Evolutionary conservation across 2,329 filamentous ascomycete genomes (phyloP), one percentile per base, ranked within the genome.

Genomic region (Talaromyces rugulosus): DNA sequence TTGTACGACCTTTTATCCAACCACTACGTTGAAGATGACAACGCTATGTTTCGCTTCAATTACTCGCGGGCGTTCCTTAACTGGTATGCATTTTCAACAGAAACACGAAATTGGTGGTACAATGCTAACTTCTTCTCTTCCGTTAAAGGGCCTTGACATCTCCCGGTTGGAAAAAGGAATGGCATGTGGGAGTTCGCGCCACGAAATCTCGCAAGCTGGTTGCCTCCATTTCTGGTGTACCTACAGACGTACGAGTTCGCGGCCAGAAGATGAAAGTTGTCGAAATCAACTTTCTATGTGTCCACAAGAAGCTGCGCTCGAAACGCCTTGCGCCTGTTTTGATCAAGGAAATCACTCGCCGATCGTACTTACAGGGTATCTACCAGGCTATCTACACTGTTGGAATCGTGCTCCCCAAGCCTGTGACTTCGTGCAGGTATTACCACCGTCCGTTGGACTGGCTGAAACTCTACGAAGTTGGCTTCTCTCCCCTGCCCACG

Each of bases 371-470:
- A 55, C 83, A 90, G 66, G 90, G 89, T 61, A 89, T 96, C 67
- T 98, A 90, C 84, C 95, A 99, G 78, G 95, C 94, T 56, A 91
- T 99, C 62, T 98, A 97, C 80, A 99, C 95, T 0, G 95, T 89
- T 31, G 95, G 95, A 44, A 88, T 94, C 23, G 88, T 99, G 44
- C 84, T 99, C 1, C 95, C 95, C 31, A 96, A 89, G 42, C 95
- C 95, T 4, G 86, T 99, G 65, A 93, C 90, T 77, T 96, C 92
- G 11, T 96, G 92, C 72, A 87, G 95, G 66, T 99, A 99, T 82
- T 99, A 90, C 78, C 95, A 99, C 77, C 90, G 95, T 64, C 88
- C 92, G 9, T 81, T 99, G 61, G 90, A 99, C 79, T 99, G 95
- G 95, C 84, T 92, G 76, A 98, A 99, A 81, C 85, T 99, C 12